Base-by-base conservation (phyloP, 352 stramenopile species). In the Phytophthora hibernalis region DNA sequence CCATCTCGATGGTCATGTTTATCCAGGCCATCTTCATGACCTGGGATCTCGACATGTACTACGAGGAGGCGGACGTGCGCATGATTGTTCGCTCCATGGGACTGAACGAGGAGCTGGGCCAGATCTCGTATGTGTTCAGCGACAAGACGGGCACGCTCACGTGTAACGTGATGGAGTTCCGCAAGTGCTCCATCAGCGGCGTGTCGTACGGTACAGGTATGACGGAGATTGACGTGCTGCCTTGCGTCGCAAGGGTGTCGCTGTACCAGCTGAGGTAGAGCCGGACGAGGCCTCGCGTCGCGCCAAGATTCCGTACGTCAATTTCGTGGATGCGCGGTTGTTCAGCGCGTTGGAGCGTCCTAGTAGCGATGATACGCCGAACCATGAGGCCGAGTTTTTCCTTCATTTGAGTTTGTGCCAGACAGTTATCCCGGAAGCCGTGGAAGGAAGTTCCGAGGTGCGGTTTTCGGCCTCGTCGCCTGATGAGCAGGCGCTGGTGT, bases 91-190 rank as follows among this genome's bases (percentile, higher is more conserved):
- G 85, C 11, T 87, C 83, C 2, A 89, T 93, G 85, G 82, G 75
- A 10, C 78, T 98, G 13, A 97, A 96, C 53, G 92, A 98, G 66
- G 91, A 97, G 49, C 70, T 98, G 35, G 93, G 93, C 4, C 92
- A 98, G 76, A 92, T 98, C n/a, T 91, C 80, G 33, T 95, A 95
- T 62, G 81, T 97, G 22, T 97, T 97, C 65, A 98, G 74, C 35
- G 93, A 98, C 68, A 98, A 98, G 74, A 98, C 93, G 0, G 94
- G 94, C 40, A 98, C 94, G n/a, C 68, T 98, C 21, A 98, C 94
- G 13, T 91, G 89, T 55, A 98, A 98, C 69, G 79, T 97, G 10
- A 98, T 98, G 94, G 85, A 97, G 50, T 98, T 99, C 72, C 96
- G 97, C 54, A 92, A 96, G 54, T 98, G 91, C 68, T 97, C 90